Evolutionary conservation across 768 basidiomycete genomes (phyloP).

Genomic region (Lactarius trivialis): DNA sequence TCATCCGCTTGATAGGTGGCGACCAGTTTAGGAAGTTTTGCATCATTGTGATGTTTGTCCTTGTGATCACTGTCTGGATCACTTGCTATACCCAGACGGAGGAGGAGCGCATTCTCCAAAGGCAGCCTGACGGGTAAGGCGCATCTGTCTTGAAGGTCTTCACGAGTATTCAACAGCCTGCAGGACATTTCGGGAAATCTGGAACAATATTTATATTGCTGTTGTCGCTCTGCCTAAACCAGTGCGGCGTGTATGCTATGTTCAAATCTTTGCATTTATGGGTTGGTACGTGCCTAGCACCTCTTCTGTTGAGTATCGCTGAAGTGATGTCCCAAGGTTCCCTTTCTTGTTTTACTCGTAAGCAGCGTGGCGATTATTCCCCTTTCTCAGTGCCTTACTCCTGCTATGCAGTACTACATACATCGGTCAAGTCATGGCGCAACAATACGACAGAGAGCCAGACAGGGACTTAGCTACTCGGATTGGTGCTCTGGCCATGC

Average conservation of each 20-base stretch:
- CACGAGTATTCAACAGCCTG: conserved; percentile 12
- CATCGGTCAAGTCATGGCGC: conserved; percentile 89
- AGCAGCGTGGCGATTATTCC: conserved; percentile 25
- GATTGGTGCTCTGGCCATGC: conserved; percentile 81
- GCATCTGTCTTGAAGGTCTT: neutral
- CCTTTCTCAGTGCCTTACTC: conserved; percentile 9
- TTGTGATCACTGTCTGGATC: conserved; percentile 76
- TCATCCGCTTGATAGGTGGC: conserved; percentile 78
- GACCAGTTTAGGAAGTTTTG: conserved; percentile 96
- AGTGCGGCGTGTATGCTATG: conserved; percentile 83
- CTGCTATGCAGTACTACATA: conserved; percentile 67
- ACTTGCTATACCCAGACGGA: conserved; percentile 87
- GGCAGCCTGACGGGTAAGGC: conserved; percentile 32
- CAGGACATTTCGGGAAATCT: conserved; percentile 63
- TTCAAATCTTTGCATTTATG: conserved; percentile 95
- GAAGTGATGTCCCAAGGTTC: conserved; percentile 49
- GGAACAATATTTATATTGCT: conserved; percentile 71
- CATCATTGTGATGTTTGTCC: conserved; percentile 71
- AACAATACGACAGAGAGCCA: conserved; percentile 65
- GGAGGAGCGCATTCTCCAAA: conserved; percentile 48
- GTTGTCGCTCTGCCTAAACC: conserved; percentile 72
- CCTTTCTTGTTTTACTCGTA: conserved; percentile 92
- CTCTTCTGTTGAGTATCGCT: neutral
- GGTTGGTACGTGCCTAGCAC: conserved; percentile 57
- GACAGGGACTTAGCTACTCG: conserved; percentile 79